A percentile compares a stretch with the other conserved stretches of the same genome.
These are phyloP conservation scores for Verticillium nonalfalfae DNA, from an alignment of 2,329 filamentous ascomycete species.

Conservation along the genomic window DNA sequence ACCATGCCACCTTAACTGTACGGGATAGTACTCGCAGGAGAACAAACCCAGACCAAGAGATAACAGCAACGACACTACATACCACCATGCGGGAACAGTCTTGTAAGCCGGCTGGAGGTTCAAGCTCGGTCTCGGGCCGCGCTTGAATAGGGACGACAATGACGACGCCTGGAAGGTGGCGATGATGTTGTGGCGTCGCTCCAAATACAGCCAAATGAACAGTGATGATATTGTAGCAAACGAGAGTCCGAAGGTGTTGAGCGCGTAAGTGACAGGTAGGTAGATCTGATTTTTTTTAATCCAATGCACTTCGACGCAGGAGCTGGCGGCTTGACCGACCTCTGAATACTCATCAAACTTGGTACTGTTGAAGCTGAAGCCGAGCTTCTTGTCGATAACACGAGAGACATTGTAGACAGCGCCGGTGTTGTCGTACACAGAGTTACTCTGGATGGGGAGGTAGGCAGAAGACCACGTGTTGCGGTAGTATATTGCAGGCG, in stretches of 20 bases:
- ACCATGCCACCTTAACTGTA: slow-evolving; percentile 24
- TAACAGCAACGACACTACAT: slow-evolving; percentile 10
- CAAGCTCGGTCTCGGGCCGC: not conserved
- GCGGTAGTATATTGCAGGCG: slow-evolving; percentile 37
- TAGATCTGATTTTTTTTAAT: no score
- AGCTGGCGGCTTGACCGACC: slow-evolving; percentile 16
- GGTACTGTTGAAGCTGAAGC: slow-evolving; percentile 33
- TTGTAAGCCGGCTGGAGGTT: slow-evolving; percentile 12
- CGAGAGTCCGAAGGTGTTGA: slow-evolving; percentile 44
- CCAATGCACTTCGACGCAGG: not conserved
- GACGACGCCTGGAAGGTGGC: not conserved
- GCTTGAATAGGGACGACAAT: not conserved
- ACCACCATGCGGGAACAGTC: slow-evolving; percentile 19
- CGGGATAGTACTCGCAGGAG: slow-evolving; percentile 21
- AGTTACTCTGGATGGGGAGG: slow-evolving; percentile 44
- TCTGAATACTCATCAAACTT: slow-evolving; percentile 48
- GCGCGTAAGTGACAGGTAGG: slow-evolving; percentile 33
- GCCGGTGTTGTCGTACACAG: slow-evolving; percentile 47
- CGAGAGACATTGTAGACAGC: slow-evolving; percentile 38
- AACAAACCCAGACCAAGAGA: slow-evolving; percentile 20
- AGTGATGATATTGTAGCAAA: slow-evolving; percentile 42
- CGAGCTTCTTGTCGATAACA: slow-evolving; percentile 35
- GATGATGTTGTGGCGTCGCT: slow-evolving; percentile 19
- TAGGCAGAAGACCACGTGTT: slow-evolving; percentile 46
- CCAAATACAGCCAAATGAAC: slow-evolving; percentile 22